A percentile compares a stretch with the other conserved stretches of the same genome.
phyloP scores from a whole-genome alignment of 495 filamentous ascomycete genomes.

The Podospora tetraspora region DNA sequence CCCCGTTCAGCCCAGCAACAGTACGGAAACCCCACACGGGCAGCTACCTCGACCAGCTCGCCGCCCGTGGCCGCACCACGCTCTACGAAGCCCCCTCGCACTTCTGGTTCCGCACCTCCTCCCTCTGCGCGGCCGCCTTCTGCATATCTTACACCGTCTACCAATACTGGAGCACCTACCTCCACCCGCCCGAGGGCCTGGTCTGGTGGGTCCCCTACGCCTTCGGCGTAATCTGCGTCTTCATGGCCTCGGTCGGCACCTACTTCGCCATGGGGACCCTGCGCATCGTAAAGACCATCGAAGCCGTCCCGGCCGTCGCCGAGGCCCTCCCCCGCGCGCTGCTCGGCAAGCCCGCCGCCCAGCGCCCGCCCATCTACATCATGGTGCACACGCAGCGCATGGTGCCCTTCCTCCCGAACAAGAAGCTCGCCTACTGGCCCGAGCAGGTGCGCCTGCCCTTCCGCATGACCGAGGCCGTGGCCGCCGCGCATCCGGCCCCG shows the following conservation, averaged over 20 bases:
- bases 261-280: constrained; percentile 42
- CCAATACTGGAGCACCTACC: constrained; percentile 46
- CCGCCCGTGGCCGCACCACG: constrained; percentile 40
- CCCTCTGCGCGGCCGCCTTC: constrained; percentile 51
- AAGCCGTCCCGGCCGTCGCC: constrained; percentile 27
- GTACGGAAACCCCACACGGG: background rate
- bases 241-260: constrained; percentile 43
- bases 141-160: constrained; percentile 54
- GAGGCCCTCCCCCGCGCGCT: constrained; percentile 3
- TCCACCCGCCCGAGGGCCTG: constrained; percentile 40
- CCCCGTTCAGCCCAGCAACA: background rate
- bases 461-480: constrained; percentile 21
- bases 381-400: constrained; percentile 34
- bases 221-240: constrained; percentile 39
- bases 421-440: constrained; percentile 30
- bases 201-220: constrained; percentile 39
- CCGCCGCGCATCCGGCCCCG: background rate
- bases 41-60: constrained; percentile 42
- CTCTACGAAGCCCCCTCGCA: constrained; percentile 62
- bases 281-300: constrained; percentile 39
- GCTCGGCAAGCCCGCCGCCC: background rate
- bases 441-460: constrained; percentile 36
- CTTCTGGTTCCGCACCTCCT: constrained; percentile 50
- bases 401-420: constrained; percentile 33
- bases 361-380: constrained; percentile 26